Evolutionary conservation across 305 asterid species (phyloP), one percentile per base, ranked within the genome.

Genomic region (Coffea humblotiana): DNA sequence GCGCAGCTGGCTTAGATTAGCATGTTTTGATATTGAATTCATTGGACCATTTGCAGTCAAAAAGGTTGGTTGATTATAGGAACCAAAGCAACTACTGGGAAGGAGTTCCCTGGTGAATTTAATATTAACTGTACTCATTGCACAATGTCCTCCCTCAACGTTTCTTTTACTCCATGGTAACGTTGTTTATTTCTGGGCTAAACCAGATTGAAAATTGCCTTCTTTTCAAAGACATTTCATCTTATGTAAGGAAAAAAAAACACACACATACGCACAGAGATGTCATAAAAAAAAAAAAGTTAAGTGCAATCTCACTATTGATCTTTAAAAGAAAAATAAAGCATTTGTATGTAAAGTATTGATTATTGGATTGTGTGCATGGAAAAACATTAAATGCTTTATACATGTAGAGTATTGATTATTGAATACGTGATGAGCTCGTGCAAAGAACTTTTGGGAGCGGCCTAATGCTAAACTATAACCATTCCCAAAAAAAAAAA

Each of bases 31-130:
- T 32, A 15, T 32, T 4, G 2, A 43, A 45, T 10, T 71, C 8
- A 27, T 45, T 21, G 58, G 32, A 71, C 19, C 75, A 71, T n/a
- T 40, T 45, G 75, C 75, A 45, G 58, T 70, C 74, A 70, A 70
- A 70, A 63, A 63, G 35, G 35, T n/a, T 63, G 18, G 25, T 2
- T 61, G 10, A 32, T 32, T 32, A 32, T 1, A 61, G 67, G 67
- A 23, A 21, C 65, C 43, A 32, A 32, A 32, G 32, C 32, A 2
- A 25, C 52, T 19, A 68, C 48, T 70, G 45, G 74, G 74, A 70
- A 70, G 74, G 52, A 70, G 52, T 70, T 40, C 27, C 32, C 32
- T 8, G 16, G 6, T 61, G 32, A 63, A 10, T 63, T 63, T 11
- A 25, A 25, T 10, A 63, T 63, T 63, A 25, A 63, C 68, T 25